Evolutionary conservation across 2,329 filamentous ascomycete species (phyloP), one percentile per base, ranked within the genome.

Genomic region (Colletotrichum musae): DNA sequence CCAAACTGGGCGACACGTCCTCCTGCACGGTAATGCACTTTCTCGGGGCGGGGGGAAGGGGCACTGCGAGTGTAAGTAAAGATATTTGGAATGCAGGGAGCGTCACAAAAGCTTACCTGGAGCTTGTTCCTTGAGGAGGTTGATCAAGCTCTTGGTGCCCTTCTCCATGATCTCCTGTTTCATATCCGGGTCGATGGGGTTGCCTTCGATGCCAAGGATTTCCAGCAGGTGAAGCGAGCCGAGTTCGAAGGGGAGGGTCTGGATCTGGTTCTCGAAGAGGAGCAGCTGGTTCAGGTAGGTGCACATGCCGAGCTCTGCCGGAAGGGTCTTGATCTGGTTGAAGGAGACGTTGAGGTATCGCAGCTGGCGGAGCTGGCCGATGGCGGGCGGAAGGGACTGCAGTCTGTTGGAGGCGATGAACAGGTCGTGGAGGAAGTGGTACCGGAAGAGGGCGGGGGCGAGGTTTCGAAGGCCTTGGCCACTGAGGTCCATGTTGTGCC

Each of bases 381-480:
- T 94, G 24, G 91, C 87, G 45, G 92, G 84, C 13, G 95, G 94
- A n/a, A 99, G 84, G 53, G 88, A 86, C 32, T 90, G 90, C 68
- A 99, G 87, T 79, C 94, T 95, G 85, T 99, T 99, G 73, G 94
- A 95, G 75, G 94, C 94, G 71, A 99, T 90, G 80, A 97, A 98
- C 36, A 99, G 88, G 80, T 97, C 95, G 73, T 93, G 93, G 65
- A 99, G 85, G 80, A 99, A 98, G 52, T 88, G 88, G 81, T 98
- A 99, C 73, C 88, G 87, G 83, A 98, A 98, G 39, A 99, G 85
- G 52, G 92, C 89, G 9, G 89, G 84, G 1, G 94, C 91, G 39
- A 99, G 86, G 68, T 94, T 93, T 73, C 94, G 92, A 57, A 99
- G 85, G 21, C 95, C 95, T 83, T 98, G 96, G n/a, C 96, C 96